Conservation (phyloP, 192 early-diverging fungal species). For the Rhizoclosmatium globosum region DNA sequence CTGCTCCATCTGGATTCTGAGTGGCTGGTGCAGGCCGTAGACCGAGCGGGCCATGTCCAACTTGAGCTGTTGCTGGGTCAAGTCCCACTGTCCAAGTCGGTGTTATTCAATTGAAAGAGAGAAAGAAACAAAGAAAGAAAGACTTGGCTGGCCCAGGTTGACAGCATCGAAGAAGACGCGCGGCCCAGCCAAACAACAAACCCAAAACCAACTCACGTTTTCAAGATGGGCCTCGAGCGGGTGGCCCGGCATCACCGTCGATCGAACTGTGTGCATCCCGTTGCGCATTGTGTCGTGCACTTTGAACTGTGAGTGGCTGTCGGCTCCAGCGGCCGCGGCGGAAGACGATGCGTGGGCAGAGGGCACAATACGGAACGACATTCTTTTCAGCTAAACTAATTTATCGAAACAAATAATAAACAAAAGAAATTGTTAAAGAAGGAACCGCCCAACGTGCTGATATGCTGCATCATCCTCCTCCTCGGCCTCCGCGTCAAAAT, state of each 20-base stretch:
- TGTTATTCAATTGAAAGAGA: neutral
- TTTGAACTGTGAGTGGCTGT: slow-evolving; percentile 68
- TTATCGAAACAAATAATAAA: neutral
- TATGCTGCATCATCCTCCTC: neutral
- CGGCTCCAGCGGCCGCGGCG: slow-evolving; percentile 40
- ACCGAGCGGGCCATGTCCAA: slow-evolving; percentile 79
- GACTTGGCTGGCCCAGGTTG: neutral
- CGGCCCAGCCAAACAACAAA: neutral
- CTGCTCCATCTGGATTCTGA: slow-evolving; percentile 93
- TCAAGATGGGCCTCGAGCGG: slow-evolving; percentile 80
- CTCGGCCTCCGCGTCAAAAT: neutral
- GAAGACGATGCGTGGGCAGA: slow-evolving; percentile 11
- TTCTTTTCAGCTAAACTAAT: neutral
- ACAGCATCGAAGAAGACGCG: neutral
- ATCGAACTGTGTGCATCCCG: slow-evolving; percentile 72
- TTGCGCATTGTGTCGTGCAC: slow-evolving; percentile 86
- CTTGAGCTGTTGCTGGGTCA: slow-evolving; percentile 83
- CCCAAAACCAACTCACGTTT: slow-evolving; percentile 53
- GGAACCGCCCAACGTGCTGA: neutral
- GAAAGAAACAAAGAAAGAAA: neutral
- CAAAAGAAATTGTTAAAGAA: neutral
- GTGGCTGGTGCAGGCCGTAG: slow-evolving; percentile 91
- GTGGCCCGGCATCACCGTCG: slow-evolving; percentile 72
- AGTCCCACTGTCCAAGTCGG: slow-evolving; percentile 73
- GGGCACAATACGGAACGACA: slow-evolving; percentile 40